Evolutionary conservation across 1,139 yeast genomes (phyloP).

Genomic region (Scheffersomyces lignicola): DNA sequence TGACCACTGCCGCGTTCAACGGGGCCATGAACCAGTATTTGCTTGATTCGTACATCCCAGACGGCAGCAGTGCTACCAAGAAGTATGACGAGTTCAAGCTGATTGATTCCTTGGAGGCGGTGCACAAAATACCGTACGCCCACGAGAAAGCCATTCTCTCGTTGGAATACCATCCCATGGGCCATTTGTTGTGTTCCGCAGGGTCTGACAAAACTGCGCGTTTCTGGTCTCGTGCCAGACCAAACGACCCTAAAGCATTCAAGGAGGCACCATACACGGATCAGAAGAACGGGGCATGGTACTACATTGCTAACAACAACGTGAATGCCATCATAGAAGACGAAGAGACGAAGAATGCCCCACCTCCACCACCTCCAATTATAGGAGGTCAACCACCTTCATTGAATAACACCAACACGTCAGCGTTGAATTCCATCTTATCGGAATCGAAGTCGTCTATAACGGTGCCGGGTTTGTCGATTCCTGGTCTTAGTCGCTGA

Average conservation of each 20-base stretch:
- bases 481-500: not conserved
- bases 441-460: not conserved
- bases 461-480: not conserved
- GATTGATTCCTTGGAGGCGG: conserved; percentile 42
- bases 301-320: conserved; percentile 65
- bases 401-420: not conserved
- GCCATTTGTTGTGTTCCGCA: conserved; percentile 88
- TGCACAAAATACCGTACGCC: conserved; percentile 80
- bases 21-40: conserved; percentile 83
- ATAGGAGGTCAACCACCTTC: no score
- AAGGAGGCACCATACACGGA: conserved; percentile 74
- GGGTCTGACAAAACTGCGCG: conserved; percentile 93
- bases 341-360: conserved; percentile 12
- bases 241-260: conserved; percentile 82
- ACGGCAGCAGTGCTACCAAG: conserved; percentile 20
- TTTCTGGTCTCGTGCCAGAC: conserved; percentile 93
- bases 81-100: conserved; percentile 7
- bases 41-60: conserved; percentile 54
- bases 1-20: conserved; percentile 86
- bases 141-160: conserved; percentile 93
- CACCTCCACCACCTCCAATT: not conserved
- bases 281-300: conserved; percentile 73
- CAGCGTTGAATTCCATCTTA: not conserved
- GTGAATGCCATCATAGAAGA: conserved; percentile 57
- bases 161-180: conserved; percentile 89